These are phyloP conservation scores for Rhodotorula sp. DNA, from an alignment of 1,284 basidiomycete genomes.

Conservation along the genomic window DNA sequence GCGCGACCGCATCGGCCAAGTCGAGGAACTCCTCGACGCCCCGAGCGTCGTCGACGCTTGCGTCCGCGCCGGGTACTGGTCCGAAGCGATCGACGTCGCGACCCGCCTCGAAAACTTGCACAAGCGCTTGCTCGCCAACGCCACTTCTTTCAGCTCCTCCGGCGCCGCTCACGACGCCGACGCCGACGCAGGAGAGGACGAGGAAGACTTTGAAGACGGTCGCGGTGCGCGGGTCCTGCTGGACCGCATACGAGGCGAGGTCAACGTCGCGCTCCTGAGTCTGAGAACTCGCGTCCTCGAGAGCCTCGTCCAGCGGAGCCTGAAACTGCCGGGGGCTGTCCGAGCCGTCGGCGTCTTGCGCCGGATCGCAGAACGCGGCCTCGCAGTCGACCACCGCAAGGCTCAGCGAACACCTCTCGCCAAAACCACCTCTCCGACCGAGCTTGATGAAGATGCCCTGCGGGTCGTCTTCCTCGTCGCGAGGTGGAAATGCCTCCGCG, in stretches of 20 bases:
- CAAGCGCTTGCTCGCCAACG: slow-evolving; percentile 48
- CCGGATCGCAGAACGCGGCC: slow-evolving; percentile 59
- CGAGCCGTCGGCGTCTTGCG: slow-evolving; percentile 82
- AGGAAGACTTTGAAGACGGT: slow-evolving; percentile 23
- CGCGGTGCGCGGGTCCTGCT: slow-evolving; percentile 72
- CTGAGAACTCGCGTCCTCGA: slow-evolving; percentile 66
- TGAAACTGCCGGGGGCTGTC: slow-evolving; percentile 84
- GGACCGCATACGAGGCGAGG: slow-evolving; percentile 68
- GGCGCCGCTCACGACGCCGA: no score
- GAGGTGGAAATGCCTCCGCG: slow-evolving; percentile 59
- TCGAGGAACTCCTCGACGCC: slow-evolving; percentile 84
- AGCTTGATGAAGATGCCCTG: slow-evolving; percentile 62
- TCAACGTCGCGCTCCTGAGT: slow-evolving; percentile 53
- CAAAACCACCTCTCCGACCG: not conserved
- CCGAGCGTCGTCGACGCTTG: slow-evolving; percentile 87
- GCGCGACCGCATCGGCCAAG: slow-evolving; percentile 84
- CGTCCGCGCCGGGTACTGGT: slow-evolving; percentile 83
- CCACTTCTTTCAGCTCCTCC: slow-evolving; percentile 16
- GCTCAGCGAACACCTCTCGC: not conserved
- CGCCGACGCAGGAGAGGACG: no score
- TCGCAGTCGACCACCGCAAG: slow-evolving; percentile 7
- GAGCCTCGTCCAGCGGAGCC: slow-evolving; percentile 70
- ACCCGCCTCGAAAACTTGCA: slow-evolving; percentile 62
- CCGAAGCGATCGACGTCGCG: slow-evolving; percentile 80
- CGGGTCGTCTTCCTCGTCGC: slow-evolving; percentile 68